These are phyloP conservation scores for Thymus quinquecostatus DNA, from an alignment of 257 asterid genomes.

Conservation along the genomic window DNA sequence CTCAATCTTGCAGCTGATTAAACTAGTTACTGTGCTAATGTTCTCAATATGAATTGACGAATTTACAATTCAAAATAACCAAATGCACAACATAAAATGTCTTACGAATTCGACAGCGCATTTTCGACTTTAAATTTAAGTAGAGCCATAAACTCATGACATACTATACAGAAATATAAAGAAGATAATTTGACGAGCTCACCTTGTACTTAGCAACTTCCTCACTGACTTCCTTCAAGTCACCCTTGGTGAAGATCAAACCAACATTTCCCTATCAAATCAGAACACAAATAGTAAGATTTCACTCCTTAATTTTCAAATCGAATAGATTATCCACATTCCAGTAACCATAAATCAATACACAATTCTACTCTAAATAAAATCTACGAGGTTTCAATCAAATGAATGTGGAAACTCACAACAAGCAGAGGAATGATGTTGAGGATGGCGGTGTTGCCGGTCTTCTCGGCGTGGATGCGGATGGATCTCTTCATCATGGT, in stretches of 20 bases:
- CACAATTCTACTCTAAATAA: no score
- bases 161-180: neutral
- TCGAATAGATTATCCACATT: no score
- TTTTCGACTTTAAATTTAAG: no score
- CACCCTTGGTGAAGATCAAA: constrained; percentile 93
- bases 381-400: neutral
- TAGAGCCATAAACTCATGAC: neutral
- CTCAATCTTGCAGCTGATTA: no score
- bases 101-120: no score
- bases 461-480: constrained; percentile 78
- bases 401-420: constrained; percentile 43
- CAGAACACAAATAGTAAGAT: neutral
- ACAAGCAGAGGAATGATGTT: constrained; percentile 84
- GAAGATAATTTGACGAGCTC: neutral
- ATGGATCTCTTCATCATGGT: constrained; percentile 96
- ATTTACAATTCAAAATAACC: no score
- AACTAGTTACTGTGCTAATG: no score
- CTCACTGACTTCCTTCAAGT: constrained; percentile 95
- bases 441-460: constrained; percentile 68
- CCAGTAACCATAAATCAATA: no score
- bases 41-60: no score
- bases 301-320: no score
- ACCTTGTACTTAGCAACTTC: constrained; percentile 97
- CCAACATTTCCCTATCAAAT: constrained; percentile 86
- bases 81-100: no score